Conservation (phyloP, 148 eudicot species). For the Chenopodium album region DNA sequence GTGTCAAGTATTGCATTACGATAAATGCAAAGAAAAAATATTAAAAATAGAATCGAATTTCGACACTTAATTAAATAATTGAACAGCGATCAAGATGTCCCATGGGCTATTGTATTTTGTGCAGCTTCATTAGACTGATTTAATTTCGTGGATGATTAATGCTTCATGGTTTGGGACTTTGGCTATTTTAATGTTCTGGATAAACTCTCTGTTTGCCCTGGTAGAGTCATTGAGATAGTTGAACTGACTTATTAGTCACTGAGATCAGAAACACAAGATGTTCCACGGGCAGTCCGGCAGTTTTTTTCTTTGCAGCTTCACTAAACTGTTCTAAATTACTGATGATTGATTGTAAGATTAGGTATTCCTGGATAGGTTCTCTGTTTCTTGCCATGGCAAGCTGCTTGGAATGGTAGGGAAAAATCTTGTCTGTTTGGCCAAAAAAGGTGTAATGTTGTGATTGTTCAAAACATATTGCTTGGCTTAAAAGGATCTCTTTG, state of each 20-base stretch:
- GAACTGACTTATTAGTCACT: background rate
- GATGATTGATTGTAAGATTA: background rate
- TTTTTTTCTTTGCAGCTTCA: background rate
- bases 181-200: background rate
- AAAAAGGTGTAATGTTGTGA: background rate
- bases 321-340: background rate
- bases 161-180: background rate
- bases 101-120: background rate
- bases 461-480: background rate
- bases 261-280: background rate
- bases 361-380: background rate
- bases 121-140: background rate
- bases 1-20: background rate
- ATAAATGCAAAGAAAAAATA: background rate
- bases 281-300: background rate
- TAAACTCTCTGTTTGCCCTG: background rate
- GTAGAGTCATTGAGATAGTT: background rate
- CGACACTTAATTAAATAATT: background rate
- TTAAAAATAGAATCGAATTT: background rate
- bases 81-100: background rate
- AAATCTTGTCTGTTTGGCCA: background rate
- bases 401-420: background rate
- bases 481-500: background rate
- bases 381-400: background rate
- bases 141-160: background rate